Percentiles rank a stretch among this genome's conserved stretches.
Conservation (phyloP, 257 asterid species). For the Sherardia arvensis region DNA sequence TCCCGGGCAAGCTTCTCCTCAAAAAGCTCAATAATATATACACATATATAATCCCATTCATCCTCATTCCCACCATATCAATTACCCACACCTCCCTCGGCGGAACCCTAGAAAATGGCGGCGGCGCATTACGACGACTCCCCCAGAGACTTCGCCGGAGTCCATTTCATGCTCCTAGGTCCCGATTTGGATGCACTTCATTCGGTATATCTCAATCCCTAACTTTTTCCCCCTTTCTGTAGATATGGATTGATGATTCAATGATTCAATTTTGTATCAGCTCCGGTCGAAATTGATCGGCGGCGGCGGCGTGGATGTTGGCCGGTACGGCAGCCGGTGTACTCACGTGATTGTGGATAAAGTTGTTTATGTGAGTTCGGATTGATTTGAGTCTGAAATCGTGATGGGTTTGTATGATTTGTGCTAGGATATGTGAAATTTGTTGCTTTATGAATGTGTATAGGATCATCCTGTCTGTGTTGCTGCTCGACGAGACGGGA, state of each 20-base stretch:
- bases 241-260: not conserved
- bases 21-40: not conserved
- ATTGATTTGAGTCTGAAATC: not conserved
- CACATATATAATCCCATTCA: not conserved
- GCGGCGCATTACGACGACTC: constrained; percentile 23
- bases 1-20: not conserved
- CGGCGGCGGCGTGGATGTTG: constrained; percentile 73
- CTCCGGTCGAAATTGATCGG: constrained; percentile 47
- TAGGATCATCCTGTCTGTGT: constrained; percentile 84
- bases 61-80: no score
- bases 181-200: constrained; percentile 39
- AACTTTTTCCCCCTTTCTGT: not conserved
- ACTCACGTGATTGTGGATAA: constrained; percentile 66
- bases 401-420: no score
- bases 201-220: constrained; percentile 26
- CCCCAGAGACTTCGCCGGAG: constrained; percentile 37
- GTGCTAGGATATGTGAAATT: no score
- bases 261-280: constrained; percentile 15
- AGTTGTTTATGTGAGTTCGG: constrained; percentile 49
- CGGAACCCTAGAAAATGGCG: constrained; percentile 11
- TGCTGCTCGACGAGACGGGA: constrained; percentile 69
- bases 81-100: not conserved
- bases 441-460: not conserved
- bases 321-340: constrained; percentile 53
- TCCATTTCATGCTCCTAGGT: constrained; percentile 56